Evolutionary conservation across 768 basidiomycete species (phyloP), one percentile per base, ranked within the genome.

Genomic region (Xerocomellus amylosporus): DNA sequence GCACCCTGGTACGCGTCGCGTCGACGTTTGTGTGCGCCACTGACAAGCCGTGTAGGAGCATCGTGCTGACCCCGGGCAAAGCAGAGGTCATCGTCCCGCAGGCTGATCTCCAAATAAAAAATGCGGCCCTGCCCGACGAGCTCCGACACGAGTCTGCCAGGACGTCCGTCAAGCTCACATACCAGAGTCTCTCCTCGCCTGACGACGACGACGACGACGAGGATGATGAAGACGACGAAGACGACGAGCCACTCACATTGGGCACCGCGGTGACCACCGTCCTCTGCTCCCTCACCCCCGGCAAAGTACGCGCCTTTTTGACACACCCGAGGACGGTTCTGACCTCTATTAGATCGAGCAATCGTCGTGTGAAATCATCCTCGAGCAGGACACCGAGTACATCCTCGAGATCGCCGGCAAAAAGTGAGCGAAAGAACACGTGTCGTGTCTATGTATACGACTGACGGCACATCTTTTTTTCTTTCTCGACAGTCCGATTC

Each of bases 211-310:
- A 77, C 5, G 75, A 30, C 2, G 30, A 30, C 6, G 30, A 30
- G 3, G 30, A 77, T 0, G 76, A 75, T 24, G 24, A n/a, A 0
- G 78, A 80, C 0, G 78, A 79, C 1, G 73, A 79, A 0, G 62
- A 69, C 0, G 67, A 72, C n/a, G 71, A 69, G 13, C 64, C 74
- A 10, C 72, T 74, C 4, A 69, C 74, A 2, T 30, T 10, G 2
- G 76, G 78, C 33, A 58, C 64, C 19, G 68, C 69, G 19, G 64
- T 72, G 46, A 79, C 80, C 30, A 84, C 85, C 17, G 77, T 92
- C 53, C 75, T 96, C 15, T 87, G 88, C 67, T 84, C 91, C 1
- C 75, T 97, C 62, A 91, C 86, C 46, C 85, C 89, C 26, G 88
- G 90, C 56, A 89, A 86, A 75, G 93, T 90, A 63, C 51, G 78